These are phyloP conservation scores for Stephania yunnanensis DNA, from an alignment of 164 flowering plant species.

Conservation along the genomic window DNA sequence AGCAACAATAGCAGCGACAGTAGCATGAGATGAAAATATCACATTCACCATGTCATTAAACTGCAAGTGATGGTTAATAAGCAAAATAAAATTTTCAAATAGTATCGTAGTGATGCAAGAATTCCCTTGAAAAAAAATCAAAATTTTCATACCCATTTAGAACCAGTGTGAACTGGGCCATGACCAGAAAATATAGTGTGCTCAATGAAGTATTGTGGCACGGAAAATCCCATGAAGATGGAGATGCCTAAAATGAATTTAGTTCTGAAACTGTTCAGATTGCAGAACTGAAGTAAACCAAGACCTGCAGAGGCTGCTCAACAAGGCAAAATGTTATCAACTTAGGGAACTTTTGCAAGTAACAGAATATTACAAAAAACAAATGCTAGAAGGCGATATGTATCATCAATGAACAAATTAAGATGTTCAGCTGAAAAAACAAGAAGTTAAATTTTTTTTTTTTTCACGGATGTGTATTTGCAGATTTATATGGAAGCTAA, in stretches of 20 bases:
- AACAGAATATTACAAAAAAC: neutral
- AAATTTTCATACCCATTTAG: slow-evolving; percentile 39
- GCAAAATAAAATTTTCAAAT: neutral
- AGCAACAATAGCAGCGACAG: slow-evolving; percentile 58
- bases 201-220: slow-evolving; percentile 80
- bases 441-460: neutral
- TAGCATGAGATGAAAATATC: slow-evolving; percentile 77
- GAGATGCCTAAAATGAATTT: slow-evolving; percentile 86
- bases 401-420: neutral
- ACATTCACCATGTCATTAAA: slow-evolving; percentile 69
- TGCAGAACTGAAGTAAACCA: slow-evolving; percentile 85
- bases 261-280: slow-evolving; percentile 85
- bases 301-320: slow-evolving; percentile 82
- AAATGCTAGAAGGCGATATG: neutral
- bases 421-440: neutral
- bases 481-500: neutral
- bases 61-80: slow-evolving; percentile 35
- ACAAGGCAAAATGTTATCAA: neutral
- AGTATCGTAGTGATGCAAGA: neutral
- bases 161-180: slow-evolving; percentile 66
- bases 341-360: neutral
- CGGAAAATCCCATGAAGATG: slow-evolving; percentile 85
- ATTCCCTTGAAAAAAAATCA: neutral
- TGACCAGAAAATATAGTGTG: slow-evolving; percentile 41
- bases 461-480: neutral